These are phyloP conservation scores for Porphyrellus cyaneotinctus DNA, from an alignment of 768 basidiomycete genomes.

Conservation along the genomic window DNA sequence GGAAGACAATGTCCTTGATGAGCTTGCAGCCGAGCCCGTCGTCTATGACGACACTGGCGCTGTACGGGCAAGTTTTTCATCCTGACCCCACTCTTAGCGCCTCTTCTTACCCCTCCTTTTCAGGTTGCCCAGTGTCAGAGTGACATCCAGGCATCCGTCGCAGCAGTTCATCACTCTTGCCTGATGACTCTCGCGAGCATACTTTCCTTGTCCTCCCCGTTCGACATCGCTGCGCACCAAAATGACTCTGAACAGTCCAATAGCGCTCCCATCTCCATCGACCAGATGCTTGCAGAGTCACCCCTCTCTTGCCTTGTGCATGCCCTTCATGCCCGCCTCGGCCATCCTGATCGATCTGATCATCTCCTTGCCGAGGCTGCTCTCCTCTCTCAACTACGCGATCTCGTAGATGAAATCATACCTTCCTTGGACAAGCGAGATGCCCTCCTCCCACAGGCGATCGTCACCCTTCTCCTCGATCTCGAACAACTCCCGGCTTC, in stretches of 20 bases:
- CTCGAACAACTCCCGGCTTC: slow-evolving; percentile 55
- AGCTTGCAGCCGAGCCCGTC: slow-evolving; percentile 22
- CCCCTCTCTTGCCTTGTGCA: slow-evolving; percentile 20
- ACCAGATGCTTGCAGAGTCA: slow-evolving; percentile 15
- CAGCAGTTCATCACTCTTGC: slow-evolving; percentile 68
- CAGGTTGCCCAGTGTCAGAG: slow-evolving; percentile 35
- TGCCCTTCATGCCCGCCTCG: slow-evolving; percentile 13
- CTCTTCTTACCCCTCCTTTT: not conserved
- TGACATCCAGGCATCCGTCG: slow-evolving; percentile 69
- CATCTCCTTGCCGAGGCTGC: slow-evolving; percentile 45
- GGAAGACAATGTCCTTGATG: slow-evolving; percentile 14
- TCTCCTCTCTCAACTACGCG: slow-evolving; percentile 56
- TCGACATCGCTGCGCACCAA: slow-evolving; percentile 32
- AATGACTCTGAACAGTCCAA: slow-evolving; percentile 54
- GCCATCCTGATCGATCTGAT: slow-evolving; percentile 4
- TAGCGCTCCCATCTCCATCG: slow-evolving; percentile 2
- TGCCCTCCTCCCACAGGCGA: slow-evolving; percentile 58
- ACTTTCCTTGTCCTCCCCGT: slow-evolving; percentile 47
- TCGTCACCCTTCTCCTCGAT: slow-evolving; percentile 66
- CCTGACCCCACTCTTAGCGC: not conserved
- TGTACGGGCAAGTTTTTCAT: slow-evolving; percentile 6
- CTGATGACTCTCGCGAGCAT: slow-evolving; percentile 70
- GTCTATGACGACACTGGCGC: slow-evolving; percentile 13
- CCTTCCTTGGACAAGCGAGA: slow-evolving; percentile 46
- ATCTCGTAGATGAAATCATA: slow-evolving; percentile 48